phyloP scores from a whole-genome alignment of 2,329 filamentous ascomycete genomes.

The Penicillium sp. region DNA sequence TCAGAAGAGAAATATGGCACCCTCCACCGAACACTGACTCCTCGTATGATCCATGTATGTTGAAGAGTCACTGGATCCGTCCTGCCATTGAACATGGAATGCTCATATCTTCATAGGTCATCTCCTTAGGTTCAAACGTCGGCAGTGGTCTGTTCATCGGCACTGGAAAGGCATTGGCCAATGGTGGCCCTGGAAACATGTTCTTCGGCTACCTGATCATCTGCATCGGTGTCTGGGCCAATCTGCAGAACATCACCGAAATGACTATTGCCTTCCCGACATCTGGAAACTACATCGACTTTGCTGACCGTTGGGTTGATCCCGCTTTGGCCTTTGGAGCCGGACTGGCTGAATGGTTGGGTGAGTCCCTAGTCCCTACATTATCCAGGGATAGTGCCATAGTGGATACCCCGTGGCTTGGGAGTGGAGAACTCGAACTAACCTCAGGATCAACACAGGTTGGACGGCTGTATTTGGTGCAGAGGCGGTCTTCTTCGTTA shows the following conservation, averaged over 20 bases:
- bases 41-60: constrained; percentile 31
- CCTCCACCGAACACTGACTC: not conserved
- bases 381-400: too few species aligned
- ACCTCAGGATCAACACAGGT: constrained; percentile 5
- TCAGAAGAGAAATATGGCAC: not conserved
- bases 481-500: constrained; percentile 23
- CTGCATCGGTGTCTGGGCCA: constrained; percentile 31
- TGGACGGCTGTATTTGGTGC: constrained; percentile 15
- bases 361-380: too few species aligned
- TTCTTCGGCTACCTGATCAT: constrained; percentile 33
- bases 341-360: constrained; percentile 25
- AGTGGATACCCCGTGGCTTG: too few species aligned
- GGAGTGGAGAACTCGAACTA: too few species aligned
- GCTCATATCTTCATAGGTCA: not conserved
- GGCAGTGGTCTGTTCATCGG: constrained; percentile 20
- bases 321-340: constrained; percentile 40
- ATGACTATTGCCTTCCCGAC: constrained; percentile 40
- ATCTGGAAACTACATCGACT: constrained; percentile 39
- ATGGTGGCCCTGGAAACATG: constrained; percentile 34
- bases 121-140: constrained; percentile 12
- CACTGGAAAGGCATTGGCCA: constrained; percentile 24
- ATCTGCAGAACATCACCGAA: constrained; percentile 35
- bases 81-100: too few species aligned
- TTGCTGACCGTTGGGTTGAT: constrained; percentile 41
- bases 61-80: too few species aligned